These are phyloP conservation scores for Aspergillus kassunensis DNA, from an alignment of 495 filamentous ascomycete species.

Conservation along the genomic window DNA sequence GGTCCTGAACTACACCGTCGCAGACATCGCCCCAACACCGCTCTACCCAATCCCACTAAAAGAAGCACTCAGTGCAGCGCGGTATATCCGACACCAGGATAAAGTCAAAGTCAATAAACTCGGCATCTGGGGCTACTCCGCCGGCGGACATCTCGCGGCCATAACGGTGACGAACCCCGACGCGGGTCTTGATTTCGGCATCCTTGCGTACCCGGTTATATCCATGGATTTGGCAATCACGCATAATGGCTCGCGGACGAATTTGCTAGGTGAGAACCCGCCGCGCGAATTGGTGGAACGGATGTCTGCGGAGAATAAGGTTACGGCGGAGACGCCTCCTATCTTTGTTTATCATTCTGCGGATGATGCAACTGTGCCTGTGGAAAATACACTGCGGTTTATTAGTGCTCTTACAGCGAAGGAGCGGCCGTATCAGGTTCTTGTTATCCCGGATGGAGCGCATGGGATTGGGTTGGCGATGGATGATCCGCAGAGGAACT, in stretches of 20 bases:
- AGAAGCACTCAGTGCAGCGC: background rate
- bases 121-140: slow-evolving; percentile 5
- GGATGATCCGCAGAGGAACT: slow-evolving; percentile 1
- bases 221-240: background rate
- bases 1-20: background rate
- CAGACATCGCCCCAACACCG: background rate
- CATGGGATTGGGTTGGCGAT: slow-evolving; percentile 1
- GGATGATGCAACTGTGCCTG: background rate
- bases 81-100: background rate
- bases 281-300: background rate
- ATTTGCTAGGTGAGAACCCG: background rate
- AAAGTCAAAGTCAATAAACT: background rate
- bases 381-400: background rate
- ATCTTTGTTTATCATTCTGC: slow-evolving; percentile 1
- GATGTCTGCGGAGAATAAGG: background rate
- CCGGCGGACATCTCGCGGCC: background rate
- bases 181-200: background rate
- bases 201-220: background rate
- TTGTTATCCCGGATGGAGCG: background rate
- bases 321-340: background rate
- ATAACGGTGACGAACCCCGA: background rate
- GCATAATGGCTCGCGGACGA: background rate
- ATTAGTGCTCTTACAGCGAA: background rate
- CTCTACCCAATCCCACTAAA: background rate
- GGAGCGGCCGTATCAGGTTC: background rate